These are phyloP conservation scores for Populus davidiana DNA, from an alignment of 345 rosid species.

Conservation along the genomic window DNA sequence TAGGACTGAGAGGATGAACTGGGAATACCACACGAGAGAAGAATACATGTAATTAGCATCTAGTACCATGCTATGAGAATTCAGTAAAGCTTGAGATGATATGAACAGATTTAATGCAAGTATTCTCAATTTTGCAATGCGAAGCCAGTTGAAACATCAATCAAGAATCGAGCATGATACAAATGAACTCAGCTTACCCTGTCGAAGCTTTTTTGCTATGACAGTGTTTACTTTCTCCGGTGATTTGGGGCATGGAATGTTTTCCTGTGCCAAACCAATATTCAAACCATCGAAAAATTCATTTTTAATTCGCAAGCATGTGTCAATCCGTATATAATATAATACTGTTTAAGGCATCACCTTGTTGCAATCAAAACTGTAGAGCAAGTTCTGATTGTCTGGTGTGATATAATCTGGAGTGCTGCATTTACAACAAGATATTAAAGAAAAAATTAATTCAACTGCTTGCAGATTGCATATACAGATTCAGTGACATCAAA, in stretches of 20 bases:
- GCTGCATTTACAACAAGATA: conserved; percentile 40
- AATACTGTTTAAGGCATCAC: conserved; percentile 27
- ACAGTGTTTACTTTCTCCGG: conserved; percentile 72
- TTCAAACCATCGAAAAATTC: neutral
- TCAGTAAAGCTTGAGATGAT: neutral
- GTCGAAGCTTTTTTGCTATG: conserved; percentile 53
- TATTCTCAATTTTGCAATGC: no score
- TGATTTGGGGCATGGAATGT: conserved; percentile 76
- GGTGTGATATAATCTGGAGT: conserved; percentile 98
- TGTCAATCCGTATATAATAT: neutral
- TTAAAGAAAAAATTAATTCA: neutral
- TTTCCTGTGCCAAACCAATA: conserved; percentile 45
- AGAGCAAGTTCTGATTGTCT: conserved; percentile 62
- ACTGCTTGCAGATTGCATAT: neutral
- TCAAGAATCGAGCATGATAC: neutral
- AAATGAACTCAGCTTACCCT: conserved; percentile 38
- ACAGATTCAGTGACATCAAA: neutral
- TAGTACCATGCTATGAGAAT: neutral
- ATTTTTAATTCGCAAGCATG: conserved; percentile 1
- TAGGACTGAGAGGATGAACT: conserved; percentile 41
- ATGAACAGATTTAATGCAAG: neutral
- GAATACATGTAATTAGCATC: neutral
- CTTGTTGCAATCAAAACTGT: conserved; percentile 58
- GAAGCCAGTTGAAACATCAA: neutral
- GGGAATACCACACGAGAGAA: conserved; percentile 37